phyloP scores from a whole-genome alignment of 768 basidiomycete genomes.

The Hortiboletus campestris region DNA sequence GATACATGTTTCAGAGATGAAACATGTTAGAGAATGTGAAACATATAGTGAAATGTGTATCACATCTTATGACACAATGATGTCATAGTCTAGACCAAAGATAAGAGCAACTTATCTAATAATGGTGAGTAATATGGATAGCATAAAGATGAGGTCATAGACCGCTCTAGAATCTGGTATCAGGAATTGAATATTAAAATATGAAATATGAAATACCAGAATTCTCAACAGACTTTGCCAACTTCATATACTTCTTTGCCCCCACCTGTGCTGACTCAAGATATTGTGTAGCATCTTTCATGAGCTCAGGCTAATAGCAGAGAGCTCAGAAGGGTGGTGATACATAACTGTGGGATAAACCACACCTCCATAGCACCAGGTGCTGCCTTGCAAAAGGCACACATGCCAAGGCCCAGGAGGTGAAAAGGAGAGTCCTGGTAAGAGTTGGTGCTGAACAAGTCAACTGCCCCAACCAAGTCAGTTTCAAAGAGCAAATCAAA shows the following conservation, averaged over 20 bases:
- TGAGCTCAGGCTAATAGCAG: slow-evolving; percentile 46
- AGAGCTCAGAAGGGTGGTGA: neutral
- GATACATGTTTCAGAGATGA: too few relatives aligned
- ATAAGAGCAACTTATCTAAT: too few relatives aligned
- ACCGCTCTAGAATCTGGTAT: too few relatives aligned
- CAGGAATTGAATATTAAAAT: too few relatives aligned
- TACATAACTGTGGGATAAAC: neutral
- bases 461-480: slow-evolving; percentile 54
- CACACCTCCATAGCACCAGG: slow-evolving; percentile 70
- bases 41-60: too few relatives aligned
- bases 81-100: too few relatives aligned
- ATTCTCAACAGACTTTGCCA: slow-evolving; percentile 37
- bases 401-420: slow-evolving; percentile 67
- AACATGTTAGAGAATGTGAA: too few relatives aligned
- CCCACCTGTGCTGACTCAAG: slow-evolving; percentile 60
- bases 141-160: too few relatives aligned
- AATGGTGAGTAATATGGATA: too few relatives aligned
- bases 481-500: slow-evolving; percentile 73
- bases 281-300: slow-evolving; percentile 59
- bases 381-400: slow-evolving; percentile 73
- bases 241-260: slow-evolving; percentile 50
- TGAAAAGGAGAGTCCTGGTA: slow-evolving; percentile 63
- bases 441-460: slow-evolving; percentile 38
- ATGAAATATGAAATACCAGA: too few relatives aligned
- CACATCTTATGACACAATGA: too few relatives aligned